These are phyloP conservation scores for Beauveria rudraprayagi DNA, from an alignment of 2,329 filamentous ascomycete genomes.

Conservation along the genomic window DNA sequence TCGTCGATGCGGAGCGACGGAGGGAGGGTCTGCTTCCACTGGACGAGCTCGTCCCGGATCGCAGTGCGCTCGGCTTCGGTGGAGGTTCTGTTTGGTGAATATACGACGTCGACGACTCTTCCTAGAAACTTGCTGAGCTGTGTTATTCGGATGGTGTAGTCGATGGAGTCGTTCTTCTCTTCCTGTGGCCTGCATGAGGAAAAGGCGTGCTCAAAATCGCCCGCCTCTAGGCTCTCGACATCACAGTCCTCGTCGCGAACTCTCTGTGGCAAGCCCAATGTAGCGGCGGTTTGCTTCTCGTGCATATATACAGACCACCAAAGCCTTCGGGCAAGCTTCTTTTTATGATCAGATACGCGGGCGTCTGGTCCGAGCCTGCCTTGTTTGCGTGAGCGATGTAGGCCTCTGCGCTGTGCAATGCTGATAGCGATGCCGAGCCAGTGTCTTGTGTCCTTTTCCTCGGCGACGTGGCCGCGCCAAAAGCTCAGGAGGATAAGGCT, in stretches of 20 bases:
- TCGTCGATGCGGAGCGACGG: slow-evolving; percentile 10
- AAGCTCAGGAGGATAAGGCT: slow-evolving; percentile 42
- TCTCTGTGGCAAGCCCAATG: slow-evolving; percentile 36
- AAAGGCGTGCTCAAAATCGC: slow-evolving; percentile 15
- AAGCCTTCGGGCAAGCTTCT: slow-evolving; percentile 31
- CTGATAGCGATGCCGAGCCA: slow-evolving; percentile 38
- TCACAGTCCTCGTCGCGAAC: slow-evolving; percentile 43
- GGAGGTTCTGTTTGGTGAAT: slow-evolving; percentile 10
- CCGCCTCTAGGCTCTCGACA: slow-evolving; percentile 22
- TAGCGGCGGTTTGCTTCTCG: slow-evolving; percentile 38
- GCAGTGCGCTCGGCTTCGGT: slow-evolving; percentile 24
- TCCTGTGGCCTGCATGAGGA: slow-evolving; percentile 17
- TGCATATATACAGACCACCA: slow-evolving; percentile 44
- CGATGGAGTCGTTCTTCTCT: slow-evolving; percentile 24
- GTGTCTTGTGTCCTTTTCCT: slow-evolving; percentile 33
- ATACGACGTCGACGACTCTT: slow-evolving; percentile 12
- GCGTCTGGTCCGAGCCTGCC: neutral
- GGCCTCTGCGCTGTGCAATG: slow-evolving; percentile 33
- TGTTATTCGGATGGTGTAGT: slow-evolving; percentile 22
- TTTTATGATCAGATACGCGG: slow-evolving; percentile 8
- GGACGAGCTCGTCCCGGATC: slow-evolving; percentile 26
- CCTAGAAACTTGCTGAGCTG: slow-evolving; percentile 21
- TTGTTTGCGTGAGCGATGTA: slow-evolving; percentile 23
- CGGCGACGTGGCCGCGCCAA: slow-evolving; percentile 36
- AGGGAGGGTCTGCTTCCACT: slow-evolving; percentile 32